Base-by-base conservation (phyloP, 176 grass and related monocot species). In the Avena sativa region DNA sequence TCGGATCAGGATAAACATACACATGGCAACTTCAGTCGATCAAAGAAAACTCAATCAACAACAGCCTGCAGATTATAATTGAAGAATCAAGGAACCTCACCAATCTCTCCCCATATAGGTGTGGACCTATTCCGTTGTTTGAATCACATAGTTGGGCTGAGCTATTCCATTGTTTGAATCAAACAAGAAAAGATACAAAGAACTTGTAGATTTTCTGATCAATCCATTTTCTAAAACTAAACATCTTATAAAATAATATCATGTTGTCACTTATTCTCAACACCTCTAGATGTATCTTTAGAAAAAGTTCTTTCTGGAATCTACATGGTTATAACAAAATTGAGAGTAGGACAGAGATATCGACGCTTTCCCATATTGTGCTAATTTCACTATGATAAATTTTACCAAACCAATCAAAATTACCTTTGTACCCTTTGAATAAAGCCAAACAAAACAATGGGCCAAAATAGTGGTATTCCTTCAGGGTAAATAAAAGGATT, bases 21-120 rank as follows among this genome's bases (percentile, higher is more conserved):
- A 57, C 1, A 67, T 67, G 55, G n/a, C 9, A 32, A 10, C 0
- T 32, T 28, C 7, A 83, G 34, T 71, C 50, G 49, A 78, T 50
- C 74, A 14, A 38, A 20, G 38, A 51, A 28, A 64, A 76, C 52
- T 76, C 13, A 30, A 76, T 34, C 32, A 34, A 34, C 32, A 34
- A 34, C 32, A 34, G 32, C 32, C 32, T 34, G 3, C 32, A 34
- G 32, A 34, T 34, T 34, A 34, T 34, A 34, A 34, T 34, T 34
- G 32, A 34, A 28, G 58, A 65, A 44, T 77, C 2, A 50, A 50
- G 84, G 25, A 67, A 43, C 26, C 62, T 73, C 79, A 90, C 91
- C 88, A 93, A 43, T 40, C 74, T 64, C 44, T 90, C 52, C 64
- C 44, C 9, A 0, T 77, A 90, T 4, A 79, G 85, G 16, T 32